These are phyloP conservation scores for Marasmius oreades DNA, from an alignment of 1,284 basidiomycete genomes.

Conservation along the genomic window DNA sequence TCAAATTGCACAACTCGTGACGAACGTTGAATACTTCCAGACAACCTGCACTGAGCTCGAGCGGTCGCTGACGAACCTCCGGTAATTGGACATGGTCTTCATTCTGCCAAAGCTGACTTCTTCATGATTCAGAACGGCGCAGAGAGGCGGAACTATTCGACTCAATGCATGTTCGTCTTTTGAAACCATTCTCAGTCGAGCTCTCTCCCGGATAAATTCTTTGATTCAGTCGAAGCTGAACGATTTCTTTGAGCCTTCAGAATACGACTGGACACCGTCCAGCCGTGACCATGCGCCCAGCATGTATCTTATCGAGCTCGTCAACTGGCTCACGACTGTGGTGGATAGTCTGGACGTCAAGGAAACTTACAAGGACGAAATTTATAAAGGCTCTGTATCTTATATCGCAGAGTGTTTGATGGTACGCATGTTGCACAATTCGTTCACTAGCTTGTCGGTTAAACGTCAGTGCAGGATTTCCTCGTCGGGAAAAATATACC, in stretches of 20 bases:
- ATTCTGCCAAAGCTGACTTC: not conserved
- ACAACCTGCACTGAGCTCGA: slow-evolving; percentile 86
- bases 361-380: slow-evolving; percentile 81
- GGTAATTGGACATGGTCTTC: slow-evolving; percentile 35
- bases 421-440: slow-evolving; percentile 41
- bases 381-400: slow-evolving; percentile 81
- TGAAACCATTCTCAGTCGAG: slow-evolving; percentile 62
- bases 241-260: slow-evolving; percentile 92
- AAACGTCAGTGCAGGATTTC: slow-evolving; percentile 55
- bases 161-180: slow-evolving; percentile 72
- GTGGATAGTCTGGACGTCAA: slow-evolving; percentile 91
- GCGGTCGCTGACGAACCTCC: slow-evolving; percentile 78
- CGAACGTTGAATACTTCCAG: slow-evolving; percentile 92
- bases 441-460: not conserved
- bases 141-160: slow-evolving; percentile 77
- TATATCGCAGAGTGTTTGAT: slow-evolving; percentile 88
- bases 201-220: slow-evolving; percentile 76
- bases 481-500: slow-evolving; percentile 74
- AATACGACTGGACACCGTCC: slow-evolving; percentile 90
- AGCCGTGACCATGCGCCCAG: slow-evolving; percentile 72
- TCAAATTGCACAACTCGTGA: slow-evolving; percentile 92
- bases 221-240: slow-evolving; percentile 93
- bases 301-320: slow-evolving; percentile 91
- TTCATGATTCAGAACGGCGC: slow-evolving; percentile 56
- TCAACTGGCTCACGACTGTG: slow-evolving; percentile 95